Base-by-base conservation (phyloP, 129 eudicot species). In the Helichrysum umbraculigerum region DNA sequence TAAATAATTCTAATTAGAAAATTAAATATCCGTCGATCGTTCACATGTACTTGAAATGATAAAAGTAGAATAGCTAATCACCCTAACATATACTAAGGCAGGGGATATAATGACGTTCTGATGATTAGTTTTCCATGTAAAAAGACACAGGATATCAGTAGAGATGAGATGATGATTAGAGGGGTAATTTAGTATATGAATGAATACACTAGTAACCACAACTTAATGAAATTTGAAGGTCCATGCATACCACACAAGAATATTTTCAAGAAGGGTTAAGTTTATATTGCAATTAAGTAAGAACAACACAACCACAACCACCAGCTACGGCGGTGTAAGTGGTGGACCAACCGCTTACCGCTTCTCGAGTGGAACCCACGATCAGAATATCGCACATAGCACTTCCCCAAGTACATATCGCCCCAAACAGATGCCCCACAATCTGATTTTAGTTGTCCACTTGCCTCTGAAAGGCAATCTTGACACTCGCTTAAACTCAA, bases 401-500 rank as follows among this genome's bases (percentile, higher is more conserved):
- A 92, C 78, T 89, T 92, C 62, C 84, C 92, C 74, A 92, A 76
- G 81, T 78, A 92, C 88, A 92, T 85, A 25, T 92, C 97, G 29
- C 97, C 97, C 82, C 83, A 85, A 17, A 86, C 81, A 0, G 96
- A 79, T 0, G 85, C 60, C 21, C 81, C 89, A 50, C 97, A 92
- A 66, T 76, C 87, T 1, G 75, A 72, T 75, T 57, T 85, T 62
- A 92, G 62, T 80, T 86, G 86, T 65, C 68, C 84, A 68, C 88
- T 76, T 7, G 97, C 97, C 84, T 80, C 96, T 57, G 79, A 15
- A 32, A 92, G 57, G 76, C 97, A 92, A 87, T 92, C 96, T 77
- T 89, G 92, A 76, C 97, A 92, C 88, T 89, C 86, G 19, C 84
- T 62, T 73, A 78, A 25, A 73, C 90, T 92, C 91, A 92, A 85